These are phyloP conservation scores for Fragaria iinumae DNA, from an alignment of 306 rosid genomes.

Conservation along the genomic window DNA sequence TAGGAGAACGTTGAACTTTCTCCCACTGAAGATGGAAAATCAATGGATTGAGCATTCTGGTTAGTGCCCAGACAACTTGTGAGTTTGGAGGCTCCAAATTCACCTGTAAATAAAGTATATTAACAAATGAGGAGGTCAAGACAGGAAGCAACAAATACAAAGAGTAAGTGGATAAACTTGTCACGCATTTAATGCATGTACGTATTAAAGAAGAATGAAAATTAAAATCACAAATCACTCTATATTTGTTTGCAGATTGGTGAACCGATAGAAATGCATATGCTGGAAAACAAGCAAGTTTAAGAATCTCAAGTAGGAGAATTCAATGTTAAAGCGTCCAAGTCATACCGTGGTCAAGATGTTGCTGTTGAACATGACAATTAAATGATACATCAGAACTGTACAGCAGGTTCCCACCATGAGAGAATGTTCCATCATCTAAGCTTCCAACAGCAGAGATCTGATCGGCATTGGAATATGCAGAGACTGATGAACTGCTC, in stretches of 20 bases:
- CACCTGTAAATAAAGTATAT: slow-evolving; percentile 17
- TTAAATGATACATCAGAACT: slow-evolving; percentile 15
- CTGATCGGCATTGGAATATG: slow-evolving; percentile 22
- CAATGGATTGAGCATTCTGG: slow-evolving; percentile 21
- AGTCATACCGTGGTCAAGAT: slow-evolving; percentile 27
- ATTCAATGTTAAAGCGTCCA: not conserved
- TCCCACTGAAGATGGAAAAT: slow-evolving; percentile 15
- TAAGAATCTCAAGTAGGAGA: not conserved
- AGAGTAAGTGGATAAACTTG: not conserved
- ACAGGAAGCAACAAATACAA: not conserved
- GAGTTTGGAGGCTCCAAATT: not conserved
- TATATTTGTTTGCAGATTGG: not conserved
- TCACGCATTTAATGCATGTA: not conserved
- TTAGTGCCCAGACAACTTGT: slow-evolving; percentile 5
- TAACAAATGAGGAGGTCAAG: not conserved
- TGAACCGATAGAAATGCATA: not conserved
- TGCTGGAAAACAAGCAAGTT: not conserved
- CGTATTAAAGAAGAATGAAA: not conserved
- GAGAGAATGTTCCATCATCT: slow-evolving; percentile 5
- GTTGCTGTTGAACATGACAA: slow-evolving; percentile 28
- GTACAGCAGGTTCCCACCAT: slow-evolving; percentile 12
- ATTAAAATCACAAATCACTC: not conserved
- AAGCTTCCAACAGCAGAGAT: slow-evolving; percentile 15
- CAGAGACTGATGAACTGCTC: slow-evolving; percentile 22
- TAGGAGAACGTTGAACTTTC: slow-evolving; percentile 7